A percentile compares a stretch with the other conserved stretches of the same genome.
Evolutionary conservation across 345 rosid genomes (phyloP).

Genomic region (Brassica carinata): DNA sequence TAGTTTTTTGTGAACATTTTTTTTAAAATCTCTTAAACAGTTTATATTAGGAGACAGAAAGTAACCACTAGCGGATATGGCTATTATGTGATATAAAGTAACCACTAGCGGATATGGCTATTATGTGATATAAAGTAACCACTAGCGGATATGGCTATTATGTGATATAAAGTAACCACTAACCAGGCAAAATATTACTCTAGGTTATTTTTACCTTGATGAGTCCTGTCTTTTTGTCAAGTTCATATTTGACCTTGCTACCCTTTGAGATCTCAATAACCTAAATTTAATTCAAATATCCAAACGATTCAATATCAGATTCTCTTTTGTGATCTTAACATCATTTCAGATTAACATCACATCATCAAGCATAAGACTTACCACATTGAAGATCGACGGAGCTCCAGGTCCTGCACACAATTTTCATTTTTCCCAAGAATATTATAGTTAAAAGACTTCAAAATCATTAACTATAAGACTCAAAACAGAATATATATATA

Average conservation of each 20-base stretch:
- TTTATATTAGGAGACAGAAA: neutral
- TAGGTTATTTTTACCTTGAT: constrained; percentile 64
- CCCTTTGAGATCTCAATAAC: constrained; percentile 96
- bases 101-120: too few species aligned
- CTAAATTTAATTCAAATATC: constrained; percentile 41
- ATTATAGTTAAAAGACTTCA: constrained; percentile 3
- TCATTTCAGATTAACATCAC: neutral
- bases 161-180: neutral
- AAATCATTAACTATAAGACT: neutral
- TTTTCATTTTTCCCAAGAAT: neutral
- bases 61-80: neutral
- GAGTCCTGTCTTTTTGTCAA: constrained; percentile 92
- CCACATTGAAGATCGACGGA: constrained; percentile 78
- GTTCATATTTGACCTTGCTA: constrained; percentile 98
- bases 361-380: constrained; percentile 41
- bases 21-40: neutral
- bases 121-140: too few species aligned
- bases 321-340: neutral
- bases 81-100: neutral
- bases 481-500: too few species aligned
- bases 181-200: neutral
- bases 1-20: neutral
- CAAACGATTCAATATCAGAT: constrained; percentile 4
- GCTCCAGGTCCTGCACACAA: constrained; percentile 82
- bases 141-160: neutral